Conservation (phyloP, 495 filamentous ascomycete species). For the Parachaetomium inaequale region DNA sequence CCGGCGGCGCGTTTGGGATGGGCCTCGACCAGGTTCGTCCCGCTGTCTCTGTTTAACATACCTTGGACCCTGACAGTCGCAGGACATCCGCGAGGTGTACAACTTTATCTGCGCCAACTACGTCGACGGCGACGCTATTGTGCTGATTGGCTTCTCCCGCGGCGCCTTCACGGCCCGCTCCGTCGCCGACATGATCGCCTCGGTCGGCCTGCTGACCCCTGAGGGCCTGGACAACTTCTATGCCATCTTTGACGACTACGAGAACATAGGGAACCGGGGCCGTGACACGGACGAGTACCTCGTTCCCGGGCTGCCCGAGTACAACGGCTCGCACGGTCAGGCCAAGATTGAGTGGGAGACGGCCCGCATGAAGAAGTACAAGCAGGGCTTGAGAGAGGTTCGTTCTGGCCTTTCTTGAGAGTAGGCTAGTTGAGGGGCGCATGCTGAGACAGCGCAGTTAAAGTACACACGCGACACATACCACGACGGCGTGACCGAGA, state of each 20-base stretch:
- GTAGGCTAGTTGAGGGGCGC: too few species aligned
- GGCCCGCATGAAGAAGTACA: conserved; percentile 26
- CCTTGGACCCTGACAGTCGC: conserved; percentile 12
- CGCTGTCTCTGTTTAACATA: neutral
- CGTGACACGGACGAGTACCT: conserved; percentile 26
- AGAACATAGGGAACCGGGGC: conserved; percentile 29
- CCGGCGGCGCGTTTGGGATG: conserved; percentile 47
- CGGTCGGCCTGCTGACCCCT: conserved; percentile 58
- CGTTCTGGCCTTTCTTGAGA: neutral
- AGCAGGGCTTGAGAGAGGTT: conserved; percentile 25
- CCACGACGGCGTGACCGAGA: conserved; percentile 26
- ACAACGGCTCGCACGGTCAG: conserved; percentile 24
- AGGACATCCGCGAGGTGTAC: conserved; percentile 60
- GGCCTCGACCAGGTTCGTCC: conserved; percentile 32
- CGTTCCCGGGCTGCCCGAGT: conserved; percentile 17
- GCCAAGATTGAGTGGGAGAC: conserved; percentile 32
- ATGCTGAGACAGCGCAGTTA: conserved; percentile 13
- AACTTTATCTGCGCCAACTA: conserved; percentile 64
- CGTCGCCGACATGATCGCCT: conserved; percentile 56
- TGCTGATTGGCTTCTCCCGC: conserved; percentile 65
- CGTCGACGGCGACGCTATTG: conserved; percentile 59
- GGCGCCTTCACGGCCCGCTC: conserved; percentile 66
- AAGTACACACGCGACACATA: conserved; percentile 30
- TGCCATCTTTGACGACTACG: conserved; percentile 56
- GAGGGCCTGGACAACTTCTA: conserved; percentile 57